Conservation (phyloP, 2,329 filamentous ascomycete species). For the Aureobasidium sp. region DNA sequence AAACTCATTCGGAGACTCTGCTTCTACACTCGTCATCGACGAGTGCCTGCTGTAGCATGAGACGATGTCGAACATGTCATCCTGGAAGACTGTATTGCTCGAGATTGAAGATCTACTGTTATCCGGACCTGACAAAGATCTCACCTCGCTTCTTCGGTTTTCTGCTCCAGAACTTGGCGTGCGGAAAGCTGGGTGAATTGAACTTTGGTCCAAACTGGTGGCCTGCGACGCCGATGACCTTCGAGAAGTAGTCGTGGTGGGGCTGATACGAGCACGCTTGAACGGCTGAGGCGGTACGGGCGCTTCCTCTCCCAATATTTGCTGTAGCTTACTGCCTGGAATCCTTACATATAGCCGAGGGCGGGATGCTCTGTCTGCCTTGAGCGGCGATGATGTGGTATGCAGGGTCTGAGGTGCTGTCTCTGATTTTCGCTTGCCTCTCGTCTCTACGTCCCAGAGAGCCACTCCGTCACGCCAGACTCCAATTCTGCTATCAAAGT, state of each 20-base stretch:
- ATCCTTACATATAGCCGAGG: slow-evolving; percentile 23
- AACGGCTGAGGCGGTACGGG: background rate
- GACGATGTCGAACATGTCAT: slow-evolving; percentile 21
- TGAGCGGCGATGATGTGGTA: background rate
- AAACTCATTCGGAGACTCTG: slow-evolving; percentile 21
- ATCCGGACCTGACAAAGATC: background rate
- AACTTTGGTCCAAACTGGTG: background rate
- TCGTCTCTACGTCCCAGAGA: slow-evolving; percentile 31
- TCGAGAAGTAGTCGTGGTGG: background rate
- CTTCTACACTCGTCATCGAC: slow-evolving; percentile 35
- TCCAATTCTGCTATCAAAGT: slow-evolving; percentile 31
- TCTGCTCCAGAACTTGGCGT: background rate
- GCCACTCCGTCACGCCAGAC: slow-evolving; percentile 40
- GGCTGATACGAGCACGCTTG: background rate
- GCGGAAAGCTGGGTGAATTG: slow-evolving; percentile 14
- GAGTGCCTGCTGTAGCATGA: slow-evolving; percentile 34
- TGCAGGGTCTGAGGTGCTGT: background rate
- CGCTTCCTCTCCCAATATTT: slow-evolving; percentile 7
- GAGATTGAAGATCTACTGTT: slow-evolving; percentile 27
- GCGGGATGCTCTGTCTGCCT: slow-evolving; percentile 1
- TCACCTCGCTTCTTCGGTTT: background rate
- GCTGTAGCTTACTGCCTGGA: slow-evolving; percentile 17
- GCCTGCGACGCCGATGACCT: background rate
- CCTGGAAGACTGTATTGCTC: slow-evolving; percentile 22
- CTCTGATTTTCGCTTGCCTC: slow-evolving; percentile 9